Percentiles rank a stretch among this genome's conserved stretches.
These are phyloP conservation scores for Pharnaceum exiguum DNA, from an alignment of 148 eudicot species.

Conservation along the genomic window DNA sequence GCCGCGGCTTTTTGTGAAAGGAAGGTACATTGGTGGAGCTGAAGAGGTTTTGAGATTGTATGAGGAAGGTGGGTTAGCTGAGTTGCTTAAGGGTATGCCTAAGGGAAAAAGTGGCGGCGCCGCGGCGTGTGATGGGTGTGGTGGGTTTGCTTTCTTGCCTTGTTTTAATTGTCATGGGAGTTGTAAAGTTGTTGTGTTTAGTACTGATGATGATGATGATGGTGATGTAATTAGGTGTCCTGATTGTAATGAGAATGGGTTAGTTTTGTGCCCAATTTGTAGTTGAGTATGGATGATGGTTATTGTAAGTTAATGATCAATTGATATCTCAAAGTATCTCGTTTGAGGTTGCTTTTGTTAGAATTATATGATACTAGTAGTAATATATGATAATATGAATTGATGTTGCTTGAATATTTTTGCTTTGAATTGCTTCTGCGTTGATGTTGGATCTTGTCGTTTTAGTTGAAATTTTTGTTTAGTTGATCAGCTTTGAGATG, in stretches of 20 bases:
- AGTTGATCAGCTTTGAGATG: too few relatives aligned
- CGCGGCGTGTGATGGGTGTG: slow-evolving; percentile 71
- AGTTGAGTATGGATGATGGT: too few relatives aligned
- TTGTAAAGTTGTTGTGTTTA: slow-evolving; percentile 53
- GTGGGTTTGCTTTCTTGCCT: slow-evolving; percentile 68
- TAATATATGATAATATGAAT: too few relatives aligned
- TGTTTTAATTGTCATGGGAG: slow-evolving; percentile 81
- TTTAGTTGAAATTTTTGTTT: too few relatives aligned
- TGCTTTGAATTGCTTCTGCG: too few relatives aligned
- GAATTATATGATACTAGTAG: too few relatives aligned
- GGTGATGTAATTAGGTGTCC: slow-evolving; percentile 44
- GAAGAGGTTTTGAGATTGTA: slow-evolving; percentile 59
- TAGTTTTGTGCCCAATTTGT: slow-evolving; percentile 83
- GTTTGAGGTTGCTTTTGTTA: slow-evolving; percentile 5
- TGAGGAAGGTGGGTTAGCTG: slow-evolving; percentile 55
- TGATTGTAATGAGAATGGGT: slow-evolving; percentile 91
- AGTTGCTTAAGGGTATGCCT: slow-evolving; percentile 53
- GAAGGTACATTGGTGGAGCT: slow-evolving; percentile 68
- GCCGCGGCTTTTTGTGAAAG: slow-evolving; percentile 70
- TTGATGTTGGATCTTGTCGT: too few relatives aligned
- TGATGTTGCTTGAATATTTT: too few relatives aligned
- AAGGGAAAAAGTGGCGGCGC: slow-evolving; percentile 31
- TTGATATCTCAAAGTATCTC: background rate
- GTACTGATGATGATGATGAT: slow-evolving; percentile 19
- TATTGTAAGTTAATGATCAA: background rate